Evolutionary conservation across 805 yeast genomes (phyloP), one percentile per base, ranked within the genome.

Genomic region (Candida chauliodis): DNA sequence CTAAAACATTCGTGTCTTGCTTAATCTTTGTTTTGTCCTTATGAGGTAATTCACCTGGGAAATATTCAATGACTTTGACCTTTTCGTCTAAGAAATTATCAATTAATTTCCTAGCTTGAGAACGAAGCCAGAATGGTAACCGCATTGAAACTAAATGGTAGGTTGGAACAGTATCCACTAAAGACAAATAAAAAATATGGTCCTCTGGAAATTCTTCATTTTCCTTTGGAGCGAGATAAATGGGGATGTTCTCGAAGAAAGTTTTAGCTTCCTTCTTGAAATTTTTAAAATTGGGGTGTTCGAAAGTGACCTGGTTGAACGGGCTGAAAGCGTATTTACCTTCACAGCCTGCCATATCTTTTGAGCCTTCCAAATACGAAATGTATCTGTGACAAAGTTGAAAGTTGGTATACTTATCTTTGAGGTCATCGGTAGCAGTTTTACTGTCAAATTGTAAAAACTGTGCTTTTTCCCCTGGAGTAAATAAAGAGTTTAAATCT

Each of bases 1-100:
- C 28, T 15, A n/a, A 25, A 14, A 27, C 30, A 17, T 14, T 27
- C 16, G 30, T 27, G 11, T 27, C 30, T 11, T 8, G 29, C 13
- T 27, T 27, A 19, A 27, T 27, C 10, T 27, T 27, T 17, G 19
- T 14, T 15, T 14, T n/a, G 9, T 7, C 7, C 5, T 19, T 19
- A 14, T 27, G 11, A 14, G 30, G 19, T 27, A 27, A 27, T 27
- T 27, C 30, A 27, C 19, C 30, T 27, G 30, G 30, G 15, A 27
- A 4, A 15, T 27, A 27, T 19, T 27, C 19, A 15, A 27, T 27
- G 5, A 15, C 30, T 11, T 27, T 14, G 15, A 14, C 30, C 5
- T 27, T 19, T 27, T 27, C 15, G 13, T 27, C 30, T 16, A 16
- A 27, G 15, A 27, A 27, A 13, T 27, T 27, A 4, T 17, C 8